phyloP scores from a whole-genome alignment of 192 early-diverging fungal species.

The Backusella morwellensis region DNA sequence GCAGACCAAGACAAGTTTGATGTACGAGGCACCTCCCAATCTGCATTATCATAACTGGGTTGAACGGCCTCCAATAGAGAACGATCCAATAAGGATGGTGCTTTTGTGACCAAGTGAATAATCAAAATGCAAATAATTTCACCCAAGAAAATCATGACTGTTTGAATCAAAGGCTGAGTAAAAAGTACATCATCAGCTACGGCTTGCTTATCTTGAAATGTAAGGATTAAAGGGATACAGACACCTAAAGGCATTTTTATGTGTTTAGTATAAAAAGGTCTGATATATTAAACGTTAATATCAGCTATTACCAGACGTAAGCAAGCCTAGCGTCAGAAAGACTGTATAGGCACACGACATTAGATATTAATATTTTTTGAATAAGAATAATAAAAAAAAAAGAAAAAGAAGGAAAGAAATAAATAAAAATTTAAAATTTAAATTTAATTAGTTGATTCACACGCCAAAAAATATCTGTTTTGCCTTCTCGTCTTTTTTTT shows the following conservation, averaged over 20 bases:
- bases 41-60: constrained; percentile 1
- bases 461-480: neutral
- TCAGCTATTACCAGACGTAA: constrained; percentile 12
- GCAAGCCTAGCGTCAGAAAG: constrained; percentile 12
- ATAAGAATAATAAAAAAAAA: neutral
- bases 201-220: constrained; percentile 20
- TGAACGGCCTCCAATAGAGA: constrained; percentile 17
- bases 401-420: neutral
- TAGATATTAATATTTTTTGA: constrained; percentile 8
- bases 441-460: neutral
- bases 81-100: constrained; percentile 15
- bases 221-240: constrained; percentile 27
- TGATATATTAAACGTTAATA: neutral
- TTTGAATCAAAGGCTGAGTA: constrained; percentile 28
- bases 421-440: neutral
- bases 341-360: constrained; percentile 9
- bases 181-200: constrained; percentile 7
- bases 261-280: neutral
- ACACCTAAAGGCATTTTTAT: constrained; percentile 12
- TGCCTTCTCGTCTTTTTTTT: neutral
- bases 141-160: constrained; percentile 31
- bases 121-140: constrained; percentile 26
- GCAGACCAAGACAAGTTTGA: constrained; percentile 11
- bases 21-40: constrained; percentile 12
- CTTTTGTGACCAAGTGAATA: constrained; percentile 23